Percentiles rank a stretch among this genome's conserved stretches.
Evolutionary conservation across 805 yeast species (phyloP).

Genomic region (Saccharomycopsis microspora): DNA sequence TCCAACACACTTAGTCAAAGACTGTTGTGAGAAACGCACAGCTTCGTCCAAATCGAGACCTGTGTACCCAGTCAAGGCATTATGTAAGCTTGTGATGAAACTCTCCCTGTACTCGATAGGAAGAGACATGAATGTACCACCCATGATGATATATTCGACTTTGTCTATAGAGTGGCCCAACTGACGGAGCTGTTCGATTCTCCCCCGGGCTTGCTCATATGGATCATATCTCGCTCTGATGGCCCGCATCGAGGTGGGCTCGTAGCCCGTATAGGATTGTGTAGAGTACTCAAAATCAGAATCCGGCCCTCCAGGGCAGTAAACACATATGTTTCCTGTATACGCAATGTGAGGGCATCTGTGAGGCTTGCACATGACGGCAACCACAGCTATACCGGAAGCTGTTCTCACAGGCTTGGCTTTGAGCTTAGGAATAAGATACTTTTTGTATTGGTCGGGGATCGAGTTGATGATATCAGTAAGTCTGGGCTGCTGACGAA

Average conservation of each 20-base stretch:
- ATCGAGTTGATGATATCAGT: slow-evolving; percentile 92
- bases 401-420: slow-evolving; percentile 99
- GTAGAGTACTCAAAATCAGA: slow-evolving; percentile 97
- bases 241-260: slow-evolving; percentile 99
- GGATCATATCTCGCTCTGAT: slow-evolving; percentile 97
- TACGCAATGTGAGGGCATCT: slow-evolving; percentile 98
- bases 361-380: slow-evolving; percentile 99
- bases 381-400: slow-evolving; percentile 97
- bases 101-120: slow-evolving; percentile 83
- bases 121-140: slow-evolving; percentile 96
- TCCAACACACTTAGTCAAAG: slow-evolving; percentile 94
- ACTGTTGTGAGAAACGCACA: slow-evolving; percentile 81
- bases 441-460: slow-evolving; percentile 91
- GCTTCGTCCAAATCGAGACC: slow-evolving; percentile 87
- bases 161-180: slow-evolving; percentile 95
- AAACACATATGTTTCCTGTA: slow-evolving; percentile 96
- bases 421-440: slow-evolving; percentile 81
- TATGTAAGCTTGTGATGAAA: slow-evolving; percentile 83
- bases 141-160: slow-evolving; percentile 97
- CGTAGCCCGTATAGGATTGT: slow-evolving; percentile 96
- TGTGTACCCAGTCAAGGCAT: slow-evolving; percentile 87
- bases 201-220: slow-evolving; percentile 95
- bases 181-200: slow-evolving; percentile 90
- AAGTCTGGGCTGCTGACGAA: slow-evolving; percentile 84
- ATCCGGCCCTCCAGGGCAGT: slow-evolving; percentile 99